Evolutionary conservation across 768 basidiomycete species (phyloP).

Genomic region (Pleurotus tuber-regium): DNA sequence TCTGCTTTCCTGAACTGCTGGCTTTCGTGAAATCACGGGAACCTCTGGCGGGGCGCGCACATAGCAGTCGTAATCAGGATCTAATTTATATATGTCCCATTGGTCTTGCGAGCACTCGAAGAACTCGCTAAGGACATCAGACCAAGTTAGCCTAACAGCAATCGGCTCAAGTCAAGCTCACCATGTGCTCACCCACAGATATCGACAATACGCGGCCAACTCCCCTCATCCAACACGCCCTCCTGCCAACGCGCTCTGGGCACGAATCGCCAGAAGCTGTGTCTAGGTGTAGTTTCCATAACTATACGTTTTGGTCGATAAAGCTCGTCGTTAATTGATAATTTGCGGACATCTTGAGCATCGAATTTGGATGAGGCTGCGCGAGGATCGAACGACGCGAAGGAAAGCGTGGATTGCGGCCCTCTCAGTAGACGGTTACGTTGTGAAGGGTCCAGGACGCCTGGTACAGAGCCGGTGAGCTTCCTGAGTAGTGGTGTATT

Average conservation of each 20-base stretch:
- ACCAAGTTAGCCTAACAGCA: slow-evolving; percentile 15
- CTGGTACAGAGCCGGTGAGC: slow-evolving; percentile 48
- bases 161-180: slow-evolving; percentile 5
- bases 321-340: slow-evolving; percentile 43
- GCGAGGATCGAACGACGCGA: slow-evolving; percentile 73
- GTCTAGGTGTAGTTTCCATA: slow-evolving; percentile 59
- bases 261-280: slow-evolving; percentile 72
- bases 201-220: slow-evolving; percentile 64
- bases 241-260: slow-evolving; percentile 61
- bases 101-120: slow-evolving; percentile 66
- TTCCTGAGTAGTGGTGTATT: not conserved
- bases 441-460: slow-evolving; percentile 64
- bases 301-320: slow-evolving; percentile 70
- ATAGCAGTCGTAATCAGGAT: slow-evolving; percentile 67
- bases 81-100: slow-evolving; percentile 86
- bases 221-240: slow-evolving; percentile 62
- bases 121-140: slow-evolving; percentile 34
- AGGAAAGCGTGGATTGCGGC: slow-evolving; percentile 58
- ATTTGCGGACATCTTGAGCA: slow-evolving; percentile 34
- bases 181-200: slow-evolving; percentile 63
- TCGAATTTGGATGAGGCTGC: slow-evolving; percentile 47
- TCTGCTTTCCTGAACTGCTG: slow-evolving; percentile 1
- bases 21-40: slow-evolving; percentile 28
- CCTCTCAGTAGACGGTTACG: slow-evolving; percentile 57
- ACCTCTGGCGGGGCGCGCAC: slow-evolving; percentile 43